Percentiles rank a stretch among this genome's conserved stretches.
Evolutionary conservation across 345 rosid genomes (phyloP).

Genomic region (Lepidium africanum): DNA sequence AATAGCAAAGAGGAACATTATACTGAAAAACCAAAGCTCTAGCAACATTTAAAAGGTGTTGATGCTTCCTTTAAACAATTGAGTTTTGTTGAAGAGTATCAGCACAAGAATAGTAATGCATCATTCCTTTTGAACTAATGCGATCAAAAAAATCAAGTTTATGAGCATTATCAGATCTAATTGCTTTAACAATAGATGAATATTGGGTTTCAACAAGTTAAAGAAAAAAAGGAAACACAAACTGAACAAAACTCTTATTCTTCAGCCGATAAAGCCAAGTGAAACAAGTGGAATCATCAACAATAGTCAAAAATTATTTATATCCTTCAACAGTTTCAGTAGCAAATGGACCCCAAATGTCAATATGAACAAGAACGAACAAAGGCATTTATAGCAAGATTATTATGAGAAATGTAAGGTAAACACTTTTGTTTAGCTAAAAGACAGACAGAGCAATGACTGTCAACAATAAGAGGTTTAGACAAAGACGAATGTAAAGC

Average conservation of each 20-base stretch:
- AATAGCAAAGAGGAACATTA: too few species aligned
- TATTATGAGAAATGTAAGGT: neutral
- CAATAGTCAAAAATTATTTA: neutral
- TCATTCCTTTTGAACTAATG: neutral
- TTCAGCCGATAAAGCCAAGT: neutral
- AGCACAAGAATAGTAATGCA: neutral
- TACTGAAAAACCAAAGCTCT: neutral
- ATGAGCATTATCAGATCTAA: neutral
- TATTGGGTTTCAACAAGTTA: neutral
- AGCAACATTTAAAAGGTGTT: too few species aligned
- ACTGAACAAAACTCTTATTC: neutral
- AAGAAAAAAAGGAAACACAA: neutral
- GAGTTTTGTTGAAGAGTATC: too few species aligned
- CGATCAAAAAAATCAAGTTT: neutral
- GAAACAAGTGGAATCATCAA: neutral
- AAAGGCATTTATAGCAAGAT: neutral
- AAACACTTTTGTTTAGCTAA: neutral
- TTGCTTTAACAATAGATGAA: fast-evolving
- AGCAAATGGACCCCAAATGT: neutral
- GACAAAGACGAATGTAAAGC: neutral
- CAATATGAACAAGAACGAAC: neutral
- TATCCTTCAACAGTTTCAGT: neutral
- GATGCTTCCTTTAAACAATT: too few species aligned
- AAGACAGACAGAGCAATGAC: neutral
- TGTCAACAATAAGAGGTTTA: neutral